Percentiles rank a stretch among this genome's conserved stretches.
Evolutionary conservation across 495 filamentous ascomycete genomes (phyloP).

Genomic region (Aspergillus diversus): DNA sequence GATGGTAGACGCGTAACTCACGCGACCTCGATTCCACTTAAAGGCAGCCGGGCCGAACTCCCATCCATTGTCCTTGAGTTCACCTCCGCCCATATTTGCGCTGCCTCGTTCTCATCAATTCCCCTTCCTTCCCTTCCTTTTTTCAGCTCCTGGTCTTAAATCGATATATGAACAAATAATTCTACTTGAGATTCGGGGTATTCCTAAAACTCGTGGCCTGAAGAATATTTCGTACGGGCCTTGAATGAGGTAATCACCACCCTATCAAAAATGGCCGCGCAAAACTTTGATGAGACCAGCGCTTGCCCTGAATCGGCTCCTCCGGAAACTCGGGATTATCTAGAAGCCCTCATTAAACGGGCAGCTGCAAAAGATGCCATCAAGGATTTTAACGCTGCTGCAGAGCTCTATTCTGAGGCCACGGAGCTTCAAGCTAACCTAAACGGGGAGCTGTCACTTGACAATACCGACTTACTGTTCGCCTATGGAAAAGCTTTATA

Average conservation of each 20-base stretch:
- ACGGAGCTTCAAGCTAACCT: slow-evolving; percentile 87
- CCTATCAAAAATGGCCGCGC: slow-evolving; percentile 29
- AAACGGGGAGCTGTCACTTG: slow-evolving; percentile 86
- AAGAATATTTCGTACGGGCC: neutral
- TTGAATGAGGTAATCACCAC: neutral
- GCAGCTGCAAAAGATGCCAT: slow-evolving; percentile 75
- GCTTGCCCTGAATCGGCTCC: slow-evolving; percentile 11
- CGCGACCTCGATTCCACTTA: slow-evolving; percentile 13
- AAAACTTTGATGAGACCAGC: slow-evolving; percentile 16
- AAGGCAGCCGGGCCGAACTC: neutral
- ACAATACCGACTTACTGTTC: slow-evolving; percentile 92
- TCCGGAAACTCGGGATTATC: slow-evolving; percentile 31
- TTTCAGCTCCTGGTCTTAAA: no score
- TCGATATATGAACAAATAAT: no score
- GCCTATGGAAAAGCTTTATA: slow-evolving; percentile 91
- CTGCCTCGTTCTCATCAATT: neutral
- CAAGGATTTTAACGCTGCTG: slow-evolving; percentile 81
- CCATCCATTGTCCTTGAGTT: neutral
- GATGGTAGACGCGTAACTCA: slow-evolving; percentile 14
- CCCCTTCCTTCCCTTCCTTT: neutral
- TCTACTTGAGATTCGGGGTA: no score
- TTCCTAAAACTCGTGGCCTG: no score
- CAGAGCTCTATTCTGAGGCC: slow-evolving; percentile 85
- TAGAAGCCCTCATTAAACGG: slow-evolving; percentile 54
- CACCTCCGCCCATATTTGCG: neutral